Base-by-base conservation (phyloP, 495 filamentous ascomycete genomes). In the Astrothelium macrocarpum region DNA sequence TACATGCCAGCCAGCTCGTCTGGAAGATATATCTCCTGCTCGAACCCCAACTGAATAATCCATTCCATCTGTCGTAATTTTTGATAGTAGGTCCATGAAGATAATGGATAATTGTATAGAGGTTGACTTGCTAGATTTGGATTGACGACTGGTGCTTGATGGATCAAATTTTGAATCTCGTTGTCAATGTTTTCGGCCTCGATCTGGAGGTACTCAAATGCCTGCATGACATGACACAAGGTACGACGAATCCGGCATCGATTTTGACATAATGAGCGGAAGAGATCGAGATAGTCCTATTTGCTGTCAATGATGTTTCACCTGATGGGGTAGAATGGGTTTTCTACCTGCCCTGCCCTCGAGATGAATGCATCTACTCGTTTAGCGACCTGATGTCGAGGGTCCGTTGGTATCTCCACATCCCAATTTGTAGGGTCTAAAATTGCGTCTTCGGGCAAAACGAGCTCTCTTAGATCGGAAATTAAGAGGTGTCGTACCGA, bases 31-130 rank as follows among this genome's bases (percentile, higher is more conserved):
- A 95, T 84, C 10, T 91, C 85, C 20, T 96, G 85, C 73, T 97
- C 94, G 71, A 99, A 97, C n/a, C 94, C 94, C 61, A 96, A 85
- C 72, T 96, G 90, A 14, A 96, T 79, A 53, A 94, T 87, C 79
- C 86, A 88, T 64, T 92, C 87, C 82, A 97, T 89, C 68, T 94
- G 85, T 10, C 80, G 83, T 1, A 97, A 80, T 72, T 96, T 97
- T 70, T 96, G 88, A 61, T 90, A 83, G 71, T 93, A 94, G 0
- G 86, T 83, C 94, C 94, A 98, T 5, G 86, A 89, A 4, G 88
- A 90, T 1, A 98, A 79, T 0, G 92, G 90, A 68, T 85, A 88
- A 0, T 82, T 82, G 70, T 78, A 87, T 14, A 81, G 79, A 23
- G 79, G 72, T 61, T 80, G 77, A 20, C 42, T 46, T 45, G 67